Evolutionary conservation across 495 filamentous ascomycete genomes (phyloP), one percentile per base, ranked within the genome.

Genomic region (Penicillium waksmanii): DNA sequence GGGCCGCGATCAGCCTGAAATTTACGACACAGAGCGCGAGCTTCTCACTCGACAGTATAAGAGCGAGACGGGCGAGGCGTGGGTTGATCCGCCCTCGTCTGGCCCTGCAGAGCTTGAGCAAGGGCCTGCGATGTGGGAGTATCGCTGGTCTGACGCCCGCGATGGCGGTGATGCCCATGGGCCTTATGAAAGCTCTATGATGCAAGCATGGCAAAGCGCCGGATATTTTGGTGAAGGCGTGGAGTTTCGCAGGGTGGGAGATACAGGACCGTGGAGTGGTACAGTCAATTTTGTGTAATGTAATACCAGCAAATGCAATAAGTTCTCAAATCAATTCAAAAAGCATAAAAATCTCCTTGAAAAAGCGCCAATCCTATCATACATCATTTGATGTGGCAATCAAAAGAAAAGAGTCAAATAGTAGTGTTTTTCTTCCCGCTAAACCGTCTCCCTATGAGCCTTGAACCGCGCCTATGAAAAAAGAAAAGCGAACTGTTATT

Each of bases 221-320:
- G 96, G 96, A 5, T 98, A 97, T 64, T 98, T 98, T 76, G 92
- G 88, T 2, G 91, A 96, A 63, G 94, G 91, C 0, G 91, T 96
- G 23, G 94, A 98, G 70, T 98, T 98, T 67, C 79, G 89, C 53
- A 79, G 73, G 43, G 84, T 77, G 5, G 87, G 85, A 12, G 82
- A 84, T 31, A 77, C 81, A 25, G 67, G 67, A 40, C 69, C 73
- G 34, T 97, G 93, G 93, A 85, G 71, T 42, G 74, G 80, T 42
- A 61, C 80, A 13, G 83, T 82, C 17, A 79, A 77, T 55, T 93
- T 93, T 81, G 76, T 84, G 68, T 87, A 68, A 27, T 48, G 23
- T 48, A 48, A 83, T 53, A 60, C 19, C 53, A 33, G 42, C 15
- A 40, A 55, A 56, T 55, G 23, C 21, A 57, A 19, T 33, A 63